These are phyloP conservation scores for Cydonia oblonga DNA, from an alignment of 331 rosid genomes.

Conservation along the genomic window DNA sequence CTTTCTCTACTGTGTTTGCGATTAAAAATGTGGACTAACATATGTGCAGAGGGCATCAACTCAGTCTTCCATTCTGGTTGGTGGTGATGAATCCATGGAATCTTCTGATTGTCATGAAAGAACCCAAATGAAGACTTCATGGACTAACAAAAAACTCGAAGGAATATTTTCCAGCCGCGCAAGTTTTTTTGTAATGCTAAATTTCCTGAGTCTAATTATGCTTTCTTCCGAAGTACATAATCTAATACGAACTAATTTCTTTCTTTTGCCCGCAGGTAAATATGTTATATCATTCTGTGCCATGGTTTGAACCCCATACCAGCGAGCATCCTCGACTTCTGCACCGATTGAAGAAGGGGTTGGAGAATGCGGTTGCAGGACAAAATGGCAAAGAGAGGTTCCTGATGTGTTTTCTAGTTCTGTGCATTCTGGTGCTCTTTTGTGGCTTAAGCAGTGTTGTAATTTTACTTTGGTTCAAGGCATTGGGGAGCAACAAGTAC, in stretches of 20 bases:
- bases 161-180: neutral
- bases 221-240: neutral
- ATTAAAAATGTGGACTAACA: neutral
- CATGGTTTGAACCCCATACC: neutral
- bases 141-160: neutral
- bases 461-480: constrained; percentile 7
- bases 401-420: neutral
- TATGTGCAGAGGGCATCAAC: neutral
- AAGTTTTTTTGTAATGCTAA: neutral
- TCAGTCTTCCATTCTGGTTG: neutral
- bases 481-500: neutral
- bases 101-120: neutral
- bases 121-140: neutral
- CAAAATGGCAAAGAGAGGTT: constrained; percentile 3
- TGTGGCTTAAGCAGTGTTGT: neutral
- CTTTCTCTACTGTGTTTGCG: neutral
- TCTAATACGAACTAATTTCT: neutral
- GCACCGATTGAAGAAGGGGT: neutral
- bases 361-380: constrained; percentile 4
- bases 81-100: neutral
- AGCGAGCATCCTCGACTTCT: neutral
- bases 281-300: neutral
- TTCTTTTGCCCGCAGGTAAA: constrained; percentile 6
- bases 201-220: neutral
- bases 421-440: constrained; percentile 12